These are phyloP conservation scores for Kurtzmaniella quercitrusa DNA, from an alignment of 1,139 yeast genomes.

Conservation along the genomic window DNA sequence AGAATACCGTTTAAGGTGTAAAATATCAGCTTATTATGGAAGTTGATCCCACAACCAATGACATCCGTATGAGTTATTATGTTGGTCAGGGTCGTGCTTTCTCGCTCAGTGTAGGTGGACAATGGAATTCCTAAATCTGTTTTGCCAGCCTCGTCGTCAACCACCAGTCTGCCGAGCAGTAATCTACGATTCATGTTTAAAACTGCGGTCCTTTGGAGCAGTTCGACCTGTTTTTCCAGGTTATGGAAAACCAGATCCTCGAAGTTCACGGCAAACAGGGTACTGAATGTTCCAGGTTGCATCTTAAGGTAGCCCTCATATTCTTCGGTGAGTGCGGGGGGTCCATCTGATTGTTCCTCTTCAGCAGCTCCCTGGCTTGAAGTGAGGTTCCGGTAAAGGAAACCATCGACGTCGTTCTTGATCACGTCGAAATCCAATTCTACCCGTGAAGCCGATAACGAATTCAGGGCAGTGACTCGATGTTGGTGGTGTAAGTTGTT, in stretches of 20 bases:
- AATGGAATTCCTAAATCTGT: constrained; percentile 37
- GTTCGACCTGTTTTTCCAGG: constrained; percentile 31
- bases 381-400: background rate
- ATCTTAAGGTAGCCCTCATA: constrained; percentile 20
- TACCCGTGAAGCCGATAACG: constrained; percentile 3
- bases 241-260: constrained; percentile 40
- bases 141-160: constrained; percentile 29
- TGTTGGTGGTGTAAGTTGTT: constrained; percentile 12
- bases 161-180: constrained; percentile 27
- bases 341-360: constrained; percentile 11
- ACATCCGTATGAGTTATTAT: constrained; percentile 43
- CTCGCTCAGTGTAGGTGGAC: constrained; percentile 18
- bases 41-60: constrained; percentile 84
- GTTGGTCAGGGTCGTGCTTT: constrained; percentile 11
- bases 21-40: constrained; percentile 58
- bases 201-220: constrained; percentile 27
- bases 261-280: constrained; percentile 41
- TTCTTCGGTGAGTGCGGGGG: constrained; percentile 10
- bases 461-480: constrained; percentile 4
- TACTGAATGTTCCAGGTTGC: constrained; percentile 38
- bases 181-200: constrained; percentile 36
- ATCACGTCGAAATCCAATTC: constrained; percentile 27
- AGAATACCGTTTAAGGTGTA: constrained; percentile 78
- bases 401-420: constrained; percentile 21
- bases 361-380: constrained; percentile 7